phyloP scores from a whole-genome alignment of 2,329 filamentous ascomycete species.

The Claviceps digitariae region DNA sequence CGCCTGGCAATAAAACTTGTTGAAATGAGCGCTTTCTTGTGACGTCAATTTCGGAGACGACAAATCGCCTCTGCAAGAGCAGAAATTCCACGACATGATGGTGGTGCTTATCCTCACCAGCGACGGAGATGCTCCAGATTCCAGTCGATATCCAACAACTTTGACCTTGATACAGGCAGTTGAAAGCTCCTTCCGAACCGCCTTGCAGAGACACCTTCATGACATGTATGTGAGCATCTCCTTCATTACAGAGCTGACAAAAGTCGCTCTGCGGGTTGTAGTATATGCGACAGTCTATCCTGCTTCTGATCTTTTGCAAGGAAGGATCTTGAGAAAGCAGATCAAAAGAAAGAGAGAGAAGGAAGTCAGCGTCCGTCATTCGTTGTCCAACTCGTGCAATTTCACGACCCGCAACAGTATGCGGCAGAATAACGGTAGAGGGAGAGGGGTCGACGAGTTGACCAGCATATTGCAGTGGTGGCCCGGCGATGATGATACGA shows the following conservation, averaged over 20 bases:
- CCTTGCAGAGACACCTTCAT: background rate
- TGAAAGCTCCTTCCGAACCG: background rate
- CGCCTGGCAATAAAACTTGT: too few relatives aligned
- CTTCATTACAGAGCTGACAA: background rate
- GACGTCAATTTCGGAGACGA: background rate
- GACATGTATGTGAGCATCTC: background rate
- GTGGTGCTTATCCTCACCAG: background rate
- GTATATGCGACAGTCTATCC: background rate
- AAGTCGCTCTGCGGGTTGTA: background rate
- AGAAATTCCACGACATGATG: background rate
- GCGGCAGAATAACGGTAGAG: background rate
- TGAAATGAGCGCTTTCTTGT: too few relatives aligned
- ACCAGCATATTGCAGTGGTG: background rate
- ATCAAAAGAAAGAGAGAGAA: background rate
- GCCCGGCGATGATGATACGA: background rate
- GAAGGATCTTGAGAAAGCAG: too few relatives aligned
- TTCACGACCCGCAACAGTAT: background rate
- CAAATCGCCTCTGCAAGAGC: background rate
- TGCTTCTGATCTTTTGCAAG: too few relatives aligned
- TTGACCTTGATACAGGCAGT: background rate
- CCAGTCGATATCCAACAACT: background rate
- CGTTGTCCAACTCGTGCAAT: background rate
- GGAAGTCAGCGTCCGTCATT: background rate
- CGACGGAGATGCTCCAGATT: background rate
- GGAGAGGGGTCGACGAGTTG: background rate